Percentiles rank a stretch among this genome's conserved stretches.
These are phyloP conservation scores for Hortaea sp. DNA, from an alignment of 2,329 filamentous ascomycete genomes.

Conservation along the genomic window DNA sequence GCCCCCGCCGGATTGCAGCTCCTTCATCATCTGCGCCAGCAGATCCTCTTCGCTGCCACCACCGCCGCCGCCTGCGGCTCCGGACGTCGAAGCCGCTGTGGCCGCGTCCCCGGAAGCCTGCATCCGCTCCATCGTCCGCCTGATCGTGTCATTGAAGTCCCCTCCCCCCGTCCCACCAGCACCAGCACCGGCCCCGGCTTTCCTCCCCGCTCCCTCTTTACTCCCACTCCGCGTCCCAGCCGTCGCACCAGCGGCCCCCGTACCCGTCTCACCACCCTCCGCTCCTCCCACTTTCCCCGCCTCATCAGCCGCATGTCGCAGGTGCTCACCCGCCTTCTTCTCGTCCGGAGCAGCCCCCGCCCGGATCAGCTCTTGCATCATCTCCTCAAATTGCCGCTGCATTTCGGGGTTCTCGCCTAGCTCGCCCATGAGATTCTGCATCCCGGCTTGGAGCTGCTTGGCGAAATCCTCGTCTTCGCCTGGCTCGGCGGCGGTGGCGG, in stretches of 20 bases:
- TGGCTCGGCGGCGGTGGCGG: background rate
- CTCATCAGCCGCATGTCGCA: constrained; percentile 25
- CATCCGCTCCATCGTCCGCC: constrained; percentile 92
- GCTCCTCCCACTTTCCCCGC: constrained; percentile 5
- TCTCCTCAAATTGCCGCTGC: constrained; percentile 61
- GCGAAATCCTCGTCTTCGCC: constrained; percentile 61
- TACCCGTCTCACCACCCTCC: too few relatives aligned
- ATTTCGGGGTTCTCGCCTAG: constrained; percentile 55
- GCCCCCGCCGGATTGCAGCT: constrained; percentile 49
- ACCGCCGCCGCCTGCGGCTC: constrained; percentile 13
- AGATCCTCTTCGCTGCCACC: constrained; percentile 58
- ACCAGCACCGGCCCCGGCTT: constrained; percentile 9
- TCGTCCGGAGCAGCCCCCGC: constrained; percentile 34
- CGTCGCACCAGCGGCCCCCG: constrained; percentile 9
- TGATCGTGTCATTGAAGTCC: constrained; percentile 86
- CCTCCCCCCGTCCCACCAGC: constrained; percentile 30
- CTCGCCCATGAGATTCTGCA: constrained; percentile 72
- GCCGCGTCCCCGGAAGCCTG: constrained; percentile 78
- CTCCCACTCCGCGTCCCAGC: constrained; percentile 2
- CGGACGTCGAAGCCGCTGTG: constrained; percentile 59
- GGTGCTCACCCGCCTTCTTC: constrained; percentile 20
- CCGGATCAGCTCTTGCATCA: constrained; percentile 41
- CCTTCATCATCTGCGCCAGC: constrained; percentile 83
- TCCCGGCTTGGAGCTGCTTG: constrained; percentile 77
- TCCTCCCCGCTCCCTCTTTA: background rate